Base-by-base conservation (phyloP, 352 stramenopile species). In the Phytophthora colocasiae region DNA sequence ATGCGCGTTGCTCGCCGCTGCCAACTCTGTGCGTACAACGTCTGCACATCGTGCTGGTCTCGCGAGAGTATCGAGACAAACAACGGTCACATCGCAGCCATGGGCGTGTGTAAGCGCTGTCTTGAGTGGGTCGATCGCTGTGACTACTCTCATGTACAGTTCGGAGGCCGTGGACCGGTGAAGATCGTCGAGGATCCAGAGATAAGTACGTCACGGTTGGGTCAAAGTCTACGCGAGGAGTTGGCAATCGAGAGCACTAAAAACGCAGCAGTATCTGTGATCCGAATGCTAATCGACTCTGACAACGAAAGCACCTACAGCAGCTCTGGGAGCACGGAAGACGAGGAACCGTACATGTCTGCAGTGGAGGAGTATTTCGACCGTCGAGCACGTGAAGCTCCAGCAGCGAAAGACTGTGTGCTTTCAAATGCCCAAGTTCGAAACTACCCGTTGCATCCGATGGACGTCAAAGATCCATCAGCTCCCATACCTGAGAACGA, bases 401-500 rank as follows among this genome's bases (percentile, higher is more conserved):
- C 72, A 22, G 32, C 63, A 32, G 41, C 70, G 10, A 47, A 39
- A n/a, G 46, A 81, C 6, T 84, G 75, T 17, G 52, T 77, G 7
- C 54, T 91, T 0, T 68, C 80, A 3, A 87, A 87, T 55, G 58
- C 69, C 3, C 46, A 66, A 8, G 47, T 68, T 5, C 72, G 83
- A 10, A 64, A 27, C 5, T 91, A 91, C 49, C 55, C 72, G 29
- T 45, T 85, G 45, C 48, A 76, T 15, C 50, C 69, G 3, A 57
- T 71, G 53, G 59, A 79, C 12, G 34, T 48, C 34, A 57, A 38
- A 2, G 62, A 50, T 26, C 70, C 52, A 4, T 45, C 66, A 19
- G 60, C 69, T 6, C 77, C 79, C 1, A 24, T 87, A 5, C 77
- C 80, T 4, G 62, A 63, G 12, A 83, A 86, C 55, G 83, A 90